phyloP scores from a whole-genome alignment of 2,329 filamentous ascomycete species.

The Diaporthe helianthi region DNA sequence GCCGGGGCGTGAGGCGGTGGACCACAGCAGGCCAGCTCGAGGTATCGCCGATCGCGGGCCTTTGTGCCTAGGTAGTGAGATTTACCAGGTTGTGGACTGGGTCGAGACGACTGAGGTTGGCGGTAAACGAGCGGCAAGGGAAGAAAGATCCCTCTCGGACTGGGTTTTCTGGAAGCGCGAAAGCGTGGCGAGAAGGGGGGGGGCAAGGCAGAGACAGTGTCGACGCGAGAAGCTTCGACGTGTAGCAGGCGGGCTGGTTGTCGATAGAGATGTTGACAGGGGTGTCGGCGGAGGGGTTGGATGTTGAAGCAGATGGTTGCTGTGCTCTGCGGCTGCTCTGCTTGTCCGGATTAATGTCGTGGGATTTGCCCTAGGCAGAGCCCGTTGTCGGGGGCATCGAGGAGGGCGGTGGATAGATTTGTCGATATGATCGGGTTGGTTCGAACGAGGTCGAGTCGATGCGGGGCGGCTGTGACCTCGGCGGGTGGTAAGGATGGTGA shows the following conservation, averaged over 20 bases:
- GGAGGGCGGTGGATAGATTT: neutral
- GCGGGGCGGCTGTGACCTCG: too few relatives aligned
- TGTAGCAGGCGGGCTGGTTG: neutral
- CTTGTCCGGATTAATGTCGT: neutral
- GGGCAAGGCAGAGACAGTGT: slow-evolving; percentile 2
- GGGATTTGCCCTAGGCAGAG: slow-evolving; percentile 11
- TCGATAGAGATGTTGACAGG: neutral
- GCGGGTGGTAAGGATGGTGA: neutral
- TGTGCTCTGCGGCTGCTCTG: neutral
- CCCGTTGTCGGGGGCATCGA: slow-evolving; percentile 23
- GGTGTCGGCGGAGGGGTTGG: neutral
- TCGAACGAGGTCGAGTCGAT: too few relatives aligned
- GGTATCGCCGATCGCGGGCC: neutral
- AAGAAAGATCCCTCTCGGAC: slow-evolving; percentile 24
- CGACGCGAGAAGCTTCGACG: slow-evolving; percentile 1
- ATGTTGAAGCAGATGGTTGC: neutral
- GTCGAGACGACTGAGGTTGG: slow-evolving; percentile 5
- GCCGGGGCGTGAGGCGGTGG: neutral
- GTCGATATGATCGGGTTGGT: neutral
- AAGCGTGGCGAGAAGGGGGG: neutral
- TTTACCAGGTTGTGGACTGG: neutral
- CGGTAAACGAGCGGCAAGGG: slow-evolving; percentile 43
- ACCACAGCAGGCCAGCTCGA: slow-evolving; percentile 8
- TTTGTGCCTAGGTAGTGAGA: neutral
- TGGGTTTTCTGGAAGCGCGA: neutral